Base-by-base conservation (phyloP, 345 rosid species). In the Odontarrhena argentea region DNA sequence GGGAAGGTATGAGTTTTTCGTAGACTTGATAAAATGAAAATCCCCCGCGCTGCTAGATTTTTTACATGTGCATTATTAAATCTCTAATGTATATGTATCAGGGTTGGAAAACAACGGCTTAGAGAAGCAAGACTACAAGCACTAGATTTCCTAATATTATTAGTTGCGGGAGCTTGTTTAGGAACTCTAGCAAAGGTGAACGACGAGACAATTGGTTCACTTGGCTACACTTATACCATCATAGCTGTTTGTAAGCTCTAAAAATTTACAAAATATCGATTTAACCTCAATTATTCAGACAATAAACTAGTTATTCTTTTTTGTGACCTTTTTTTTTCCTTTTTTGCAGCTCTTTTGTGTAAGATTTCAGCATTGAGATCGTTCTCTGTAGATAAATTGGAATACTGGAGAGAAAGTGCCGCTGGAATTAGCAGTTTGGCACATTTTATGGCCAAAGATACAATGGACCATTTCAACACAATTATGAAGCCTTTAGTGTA, bases 121-220 rank as follows among this genome's bases (percentile, higher is more conserved):
- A 83, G 96, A 71, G 97, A 91, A 73, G 91, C 90, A 55, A 82
- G 78, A 76, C 51, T 82, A 71, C 88, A 82, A 74, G 88, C 84
- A 9, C 77, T 83, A 53, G 97, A 91, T 81, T 80, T 80, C 30
- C 41, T 86, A 40, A 88, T 91, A 38, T 69, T 91, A n/a, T 78
- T 86, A 75, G 78, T 88, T 37, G 97, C 91, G 38, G 97, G 97
- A 75, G 96, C 93, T 45, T 84, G 87, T 84, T 82, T 91, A 74
- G 97, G 94, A 65, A 84, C 86, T 57, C 96, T 91, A 63, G 87
- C 96, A 0, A 85, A 85, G 69, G 94, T 88, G 66, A 78, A 77
- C 22, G 97, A 91, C 61, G 94, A 81, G 76, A 84, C 90, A n/a
- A 82, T 91, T 28, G 87, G 81, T 24, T 73, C 85, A 59, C 82